Conservation (phyloP, 805 yeast genomes). For the Torulaspora delbrueckii region DNA sequence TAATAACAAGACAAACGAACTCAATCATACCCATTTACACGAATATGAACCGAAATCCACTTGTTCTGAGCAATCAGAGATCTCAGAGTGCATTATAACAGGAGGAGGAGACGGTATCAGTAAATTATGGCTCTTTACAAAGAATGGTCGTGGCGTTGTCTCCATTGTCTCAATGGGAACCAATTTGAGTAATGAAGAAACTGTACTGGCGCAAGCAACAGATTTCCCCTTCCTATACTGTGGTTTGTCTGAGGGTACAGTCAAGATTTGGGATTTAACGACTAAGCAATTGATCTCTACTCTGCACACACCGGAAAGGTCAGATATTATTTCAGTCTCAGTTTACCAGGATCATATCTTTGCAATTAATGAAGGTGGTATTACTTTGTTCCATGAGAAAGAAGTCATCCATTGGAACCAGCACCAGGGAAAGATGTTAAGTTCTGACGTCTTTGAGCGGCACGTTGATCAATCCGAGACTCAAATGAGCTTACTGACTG, state of each 20-base stretch:
- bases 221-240: slow-evolving; percentile 71
- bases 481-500: slow-evolving; percentile 52
- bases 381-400: slow-evolving; percentile 42
- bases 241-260: slow-evolving; percentile 68
- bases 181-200: slow-evolving; percentile 51
- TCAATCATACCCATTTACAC: slow-evolving; percentile 7
- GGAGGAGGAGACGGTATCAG: slow-evolving; percentile 91
- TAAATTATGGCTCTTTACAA: slow-evolving; percentile 65
- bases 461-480: slow-evolving; percentile 25
- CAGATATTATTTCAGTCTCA: slow-evolving; percentile 50
- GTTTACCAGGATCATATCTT: slow-evolving; percentile 31
- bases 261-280: slow-evolving; percentile 83
- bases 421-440: slow-evolving; percentile 52
- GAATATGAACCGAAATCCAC: slow-evolving; percentile 10
- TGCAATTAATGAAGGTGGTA: slow-evolving; percentile 41
- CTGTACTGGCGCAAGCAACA: slow-evolving; percentile 65
- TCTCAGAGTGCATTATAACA: slow-evolving; percentile 44
- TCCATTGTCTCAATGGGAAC: slow-evolving; percentile 12
- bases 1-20: slow-evolving; percentile 1
- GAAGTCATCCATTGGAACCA: slow-evolving; percentile 46
- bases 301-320: slow-evolving; percentile 36
- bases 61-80: neutral
- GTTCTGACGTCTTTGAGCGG: slow-evolving; percentile 46
- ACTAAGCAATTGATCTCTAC: slow-evolving; percentile 64
- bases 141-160: slow-evolving; percentile 16